Evolutionary conservation across 306 rosid species (phyloP), one percentile per base, ranked within the genome.

Genomic region (Lithocarpus polystachyus): DNA sequence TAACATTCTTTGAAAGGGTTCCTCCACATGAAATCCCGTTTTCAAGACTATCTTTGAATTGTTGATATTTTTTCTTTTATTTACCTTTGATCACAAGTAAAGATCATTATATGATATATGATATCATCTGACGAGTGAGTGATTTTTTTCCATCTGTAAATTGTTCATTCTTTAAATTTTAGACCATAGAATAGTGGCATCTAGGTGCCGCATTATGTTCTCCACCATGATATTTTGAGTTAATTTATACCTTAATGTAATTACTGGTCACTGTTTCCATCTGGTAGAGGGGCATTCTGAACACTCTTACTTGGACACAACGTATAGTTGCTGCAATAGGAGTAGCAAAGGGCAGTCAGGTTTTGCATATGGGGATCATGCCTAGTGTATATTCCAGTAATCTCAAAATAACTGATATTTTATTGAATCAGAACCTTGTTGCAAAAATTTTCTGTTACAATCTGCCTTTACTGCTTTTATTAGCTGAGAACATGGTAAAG

Each of bases 281-380:
- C 78, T 40, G 80, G 74, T 91, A 95, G 98, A 81, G 51, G 86
- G 78, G 11, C 85, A 81, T 79, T 72, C 71, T 20, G 81, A 75
- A 73, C 90, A 78, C 11, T 75, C 85, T 93, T 48, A 83, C 75
- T 75, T 95, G 98, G 96, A 82, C 82, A 0, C 97, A 93, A 74
- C 90, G 99, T 40, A 86, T 90, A 79, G 88, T 88, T 56, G 91
- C 93, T 15, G 93, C 94, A 11, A 86, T 89, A 70, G 98, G 98
- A 73, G 80, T 93, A 67, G 93, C 96, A 43, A 95, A 91, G 73
- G 97, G 99, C 68, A 85, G 91, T 56, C 97, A 93, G 73, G 90
- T 89, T 85, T 72, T 95, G 89, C 97, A 91, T 54, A 84, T 91
- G 17, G 96, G 92, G 81, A 88, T 92, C 59, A 86, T 87, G 61